phyloP scores from a whole-genome alignment of 805 yeast species.

The Saccharomycopsis fodiens region DNA sequence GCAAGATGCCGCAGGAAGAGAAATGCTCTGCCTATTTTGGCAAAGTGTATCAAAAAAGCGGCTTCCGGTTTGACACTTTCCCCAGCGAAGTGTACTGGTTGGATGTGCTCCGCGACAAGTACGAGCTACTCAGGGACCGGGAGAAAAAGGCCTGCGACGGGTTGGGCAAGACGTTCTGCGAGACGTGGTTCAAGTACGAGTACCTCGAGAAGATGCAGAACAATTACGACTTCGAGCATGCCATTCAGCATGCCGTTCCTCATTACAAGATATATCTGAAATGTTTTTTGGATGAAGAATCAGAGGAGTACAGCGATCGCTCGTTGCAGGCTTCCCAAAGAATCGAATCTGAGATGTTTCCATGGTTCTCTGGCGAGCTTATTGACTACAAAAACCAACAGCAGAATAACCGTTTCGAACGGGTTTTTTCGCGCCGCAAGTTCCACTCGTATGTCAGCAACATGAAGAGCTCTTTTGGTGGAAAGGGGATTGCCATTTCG shows the following conservation, averaged over 20 bases:
- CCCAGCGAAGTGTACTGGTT: conserved; percentile 16
- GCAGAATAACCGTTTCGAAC: conserved; percentile 23
- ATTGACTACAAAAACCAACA: conserved; percentile 31
- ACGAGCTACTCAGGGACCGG: conserved; percentile 17
- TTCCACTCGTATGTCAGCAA: conserved; percentile 24
- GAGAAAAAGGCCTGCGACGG: conserved; percentile 13
- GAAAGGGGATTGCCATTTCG: conserved; percentile 34
- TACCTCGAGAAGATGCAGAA: conserved; percentile 19
- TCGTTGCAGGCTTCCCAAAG: conserved; percentile 29
- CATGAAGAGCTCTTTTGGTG: conserved; percentile 27
- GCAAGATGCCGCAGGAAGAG: conserved; percentile 12
- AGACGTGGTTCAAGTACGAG: conserved; percentile 18
- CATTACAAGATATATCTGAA: conserved; percentile 20
- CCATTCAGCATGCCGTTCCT: conserved; percentile 15
- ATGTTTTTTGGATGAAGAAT: conserved; percentile 16
- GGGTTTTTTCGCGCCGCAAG: conserved; percentile 25
- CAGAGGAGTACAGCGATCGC: conserved; percentile 36
- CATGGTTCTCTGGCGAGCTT: conserved; percentile 30
- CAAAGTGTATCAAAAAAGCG: conserved; percentile 15
- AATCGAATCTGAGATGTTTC: conserved; percentile 30
- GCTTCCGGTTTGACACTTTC: conserved; percentile 19
- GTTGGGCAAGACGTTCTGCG: conserved; percentile 18
- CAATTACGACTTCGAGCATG: conserved; percentile 17
- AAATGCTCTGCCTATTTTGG: conserved; percentile 16
- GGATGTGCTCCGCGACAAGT: conserved; percentile 17